phyloP scores from a whole-genome alignment of 352 stramenopile genomes.

The Globisporangium echinulatum region DNA sequence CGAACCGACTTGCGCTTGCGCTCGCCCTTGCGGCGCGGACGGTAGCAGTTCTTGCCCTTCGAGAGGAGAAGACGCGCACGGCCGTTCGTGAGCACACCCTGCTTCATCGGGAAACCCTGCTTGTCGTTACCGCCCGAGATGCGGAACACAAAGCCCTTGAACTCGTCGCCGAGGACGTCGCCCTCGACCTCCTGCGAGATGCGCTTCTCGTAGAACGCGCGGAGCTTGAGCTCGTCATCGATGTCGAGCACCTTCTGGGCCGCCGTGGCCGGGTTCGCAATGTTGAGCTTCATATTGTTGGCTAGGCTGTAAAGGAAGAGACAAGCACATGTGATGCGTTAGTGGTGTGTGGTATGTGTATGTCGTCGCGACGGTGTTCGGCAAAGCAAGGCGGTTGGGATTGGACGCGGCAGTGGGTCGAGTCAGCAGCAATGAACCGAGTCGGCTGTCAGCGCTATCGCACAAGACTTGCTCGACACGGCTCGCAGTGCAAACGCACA shows the following conservation, averaged over 20 bases:
- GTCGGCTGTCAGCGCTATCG: too few species aligned
- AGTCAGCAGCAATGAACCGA: background rate
- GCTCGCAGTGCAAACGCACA: too few species aligned
- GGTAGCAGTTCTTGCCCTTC: constrained; percentile 98
- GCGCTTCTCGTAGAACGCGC: constrained; percentile 98
- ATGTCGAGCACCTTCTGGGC: constrained; percentile 99
- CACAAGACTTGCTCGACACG: too few species aligned
- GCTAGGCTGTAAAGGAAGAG: constrained; percentile 24
- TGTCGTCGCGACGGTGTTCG: too few species aligned
- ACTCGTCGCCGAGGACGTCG: constrained; percentile 98
- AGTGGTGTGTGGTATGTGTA: too few species aligned
- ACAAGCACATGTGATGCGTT: background rate
- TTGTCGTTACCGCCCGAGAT: constrained; percentile 99
- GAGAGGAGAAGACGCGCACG: constrained; percentile 97
- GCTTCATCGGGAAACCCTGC: constrained; percentile 99
- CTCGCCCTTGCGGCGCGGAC: constrained; percentile 92
- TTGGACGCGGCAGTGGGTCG: too few species aligned
- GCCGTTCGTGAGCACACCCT: constrained; percentile 98
- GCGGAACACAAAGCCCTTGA: constrained; percentile 98
- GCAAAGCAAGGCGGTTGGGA: too few species aligned
- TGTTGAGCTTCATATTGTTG: constrained; percentile 98
- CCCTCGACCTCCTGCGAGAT: constrained; percentile 99
- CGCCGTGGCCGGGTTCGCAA: constrained; percentile 97
- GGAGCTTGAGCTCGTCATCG: constrained; percentile 99
- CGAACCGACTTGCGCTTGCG: constrained; percentile 99